Evolutionary conservation across 306 rosid genomes (phyloP), one percentile per base, ranked within the genome.

Genomic region (Vicia sativa): DNA sequence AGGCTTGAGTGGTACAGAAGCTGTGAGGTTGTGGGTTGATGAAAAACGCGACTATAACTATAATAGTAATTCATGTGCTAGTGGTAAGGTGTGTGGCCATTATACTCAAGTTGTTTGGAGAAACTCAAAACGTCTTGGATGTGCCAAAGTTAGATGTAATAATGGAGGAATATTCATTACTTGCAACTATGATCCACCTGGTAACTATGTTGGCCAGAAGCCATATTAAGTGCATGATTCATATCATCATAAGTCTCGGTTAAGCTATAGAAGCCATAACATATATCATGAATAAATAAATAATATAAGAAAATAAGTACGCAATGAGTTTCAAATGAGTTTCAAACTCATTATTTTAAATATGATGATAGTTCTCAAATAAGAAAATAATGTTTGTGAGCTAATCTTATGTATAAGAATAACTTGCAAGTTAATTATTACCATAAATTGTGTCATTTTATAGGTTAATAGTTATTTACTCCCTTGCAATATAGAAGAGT

Each of bases 21-120:
- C 88, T 0, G 82, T 80, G 71, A 37, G 11, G n/a, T 0, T 77
- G 67, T 87, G 87, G 84, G 81, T 76, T 9, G 9, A 50, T 0
- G 84, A 84, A 77, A 82, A 78, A 71, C 1, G 19, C 2, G 0
- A 77, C 59, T 87, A 87, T 48, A 25, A 68, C 19, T 39, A 81
- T 68, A 0, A 16, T 11, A 38, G 73, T 2, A 84, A 87, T 25
- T 12, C 75, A 0, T 84, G 87, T 44, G 52, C 21, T 10, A 73
- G 55, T 4, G 79, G 81, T 0, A 37, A 50, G 3, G 21, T 1
- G 38, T 83, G 88, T 10, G 8, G 4, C 2, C 86, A 86, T 15
- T 83, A 81, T 39, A 86, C 87, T 67, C 91, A 86, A 12, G 83
- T 79, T 5, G 80, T 83, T 16, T 86, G 88, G 88, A 62, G 4